Evolutionary conservation across 306 rosid genomes (phyloP), one percentile per base, ranked within the genome.

Genomic region (Vigna radiata): DNA sequence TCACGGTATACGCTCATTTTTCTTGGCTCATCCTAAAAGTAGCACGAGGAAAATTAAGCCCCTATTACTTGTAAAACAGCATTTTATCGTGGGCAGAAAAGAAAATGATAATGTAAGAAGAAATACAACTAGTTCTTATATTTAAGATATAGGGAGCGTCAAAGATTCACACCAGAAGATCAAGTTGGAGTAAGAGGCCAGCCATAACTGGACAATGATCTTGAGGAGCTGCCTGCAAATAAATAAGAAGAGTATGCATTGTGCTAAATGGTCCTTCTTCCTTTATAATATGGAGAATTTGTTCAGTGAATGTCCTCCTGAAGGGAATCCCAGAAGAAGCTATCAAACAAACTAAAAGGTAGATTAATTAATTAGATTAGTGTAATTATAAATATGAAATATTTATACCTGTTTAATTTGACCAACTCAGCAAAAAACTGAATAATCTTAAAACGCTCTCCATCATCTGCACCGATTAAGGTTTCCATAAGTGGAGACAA

Each of bases 1-100:
- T 95, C 97, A 8, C 98, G 92, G 83, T 89, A 95, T 81, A 95
- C 89, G 85, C 98, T 95, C 98, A 88, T 92, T 71, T 92, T 90
- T 82, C 88, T 91, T 43, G 97, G 96, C 81, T 95, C 98, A 49
- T 77, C 85, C 98, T 92, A 71, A 82, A 88, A 77, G 79, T 46
- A 15, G 61, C 44, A 77, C 49, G 77, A 76, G 66, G 69, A 71
- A 47, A 37, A 46, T 59, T 60, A 78, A 83, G 68, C 41, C 54
- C 27, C 37, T 47, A 68, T 27, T 68, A 70, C 75, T 25, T 55
- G 67, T 7, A 56, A 29, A 72, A 31, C 77, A 65, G 19, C 52
- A 59, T 55, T 47, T 64, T 54, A 71, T 39, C 68, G 27, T 27
- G 50, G 62, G 47, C 25, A 59, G 74, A 17, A 53, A 77, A 17